phyloP scores from a whole-genome alignment of 176 grass and related monocot species.

The Canna indica region DNA sequence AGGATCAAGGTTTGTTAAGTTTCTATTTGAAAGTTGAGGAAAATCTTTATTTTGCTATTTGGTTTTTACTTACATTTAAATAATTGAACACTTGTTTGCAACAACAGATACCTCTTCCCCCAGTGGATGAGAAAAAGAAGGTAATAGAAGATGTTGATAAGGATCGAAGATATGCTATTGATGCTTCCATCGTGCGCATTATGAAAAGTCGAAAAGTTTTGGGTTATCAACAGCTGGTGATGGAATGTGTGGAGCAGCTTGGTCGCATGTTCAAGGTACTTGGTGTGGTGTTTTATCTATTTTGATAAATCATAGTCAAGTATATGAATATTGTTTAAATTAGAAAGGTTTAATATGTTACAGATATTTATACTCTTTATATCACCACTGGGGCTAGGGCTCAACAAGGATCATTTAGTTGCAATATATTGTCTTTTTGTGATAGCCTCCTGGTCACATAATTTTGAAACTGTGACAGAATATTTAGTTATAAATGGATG shows the following conservation, averaged over 20 bases:
- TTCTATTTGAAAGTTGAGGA: constrained; percentile 2
- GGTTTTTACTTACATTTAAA: not conserved
- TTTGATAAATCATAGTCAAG: not conserved
- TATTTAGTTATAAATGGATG: too few species aligned
- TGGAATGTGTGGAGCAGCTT: constrained; percentile 94
- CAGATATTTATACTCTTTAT: not conserved
- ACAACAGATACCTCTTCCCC: constrained; percentile 68
- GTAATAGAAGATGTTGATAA: constrained; percentile 97
- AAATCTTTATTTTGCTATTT: not conserved
- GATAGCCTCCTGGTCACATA: too few species aligned
- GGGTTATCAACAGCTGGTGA: constrained; percentile 68
- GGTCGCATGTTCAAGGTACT: constrained; percentile 49
- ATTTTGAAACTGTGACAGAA: too few species aligned
- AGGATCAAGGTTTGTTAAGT: constrained; percentile 73
- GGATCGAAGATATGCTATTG: constrained; percentile 89
- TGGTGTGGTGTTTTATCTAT: not conserved
- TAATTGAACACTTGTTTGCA: too few species aligned
- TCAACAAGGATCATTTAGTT: too few species aligned
- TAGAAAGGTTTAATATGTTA: not conserved
- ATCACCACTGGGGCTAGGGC: too few species aligned
- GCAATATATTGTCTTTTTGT: too few species aligned
- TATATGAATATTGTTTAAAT: not conserved
- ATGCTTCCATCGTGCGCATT: constrained; percentile 93
- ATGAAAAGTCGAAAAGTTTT: constrained; percentile 96
- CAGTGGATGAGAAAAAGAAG: constrained; percentile 98